Evolutionary conservation across 345 rosid genomes (phyloP), one percentile per base, ranked within the genome.

Genomic region (Crucihimalaya himalaica): DNA sequence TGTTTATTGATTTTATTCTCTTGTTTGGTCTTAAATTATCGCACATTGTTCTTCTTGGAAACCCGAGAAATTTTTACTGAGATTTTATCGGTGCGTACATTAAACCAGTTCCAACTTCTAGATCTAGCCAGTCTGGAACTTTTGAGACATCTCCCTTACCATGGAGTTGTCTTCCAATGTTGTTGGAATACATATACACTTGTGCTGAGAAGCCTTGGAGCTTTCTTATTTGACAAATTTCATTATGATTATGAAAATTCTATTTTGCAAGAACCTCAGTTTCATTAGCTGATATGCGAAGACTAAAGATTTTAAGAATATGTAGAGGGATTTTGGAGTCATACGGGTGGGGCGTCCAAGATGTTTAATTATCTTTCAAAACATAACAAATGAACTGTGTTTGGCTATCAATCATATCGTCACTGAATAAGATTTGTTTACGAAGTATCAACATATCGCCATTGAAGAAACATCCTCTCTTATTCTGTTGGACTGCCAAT

Each of bases 11-110:
- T n/a, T n/a, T n/a, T n/a, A n/a, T n/a, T n/a, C 3, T 43, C 6
- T 42, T 39, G 6, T 59, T 39, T n/a, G 16, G 46, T 47, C 51
- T 62, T 46, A 2, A 70, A 19, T 31, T 68, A 25, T 45, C 34
- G 82, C 83, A 76, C 75, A 34, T 71, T 53, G 81, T 76, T 80
- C 84, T 84, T 83, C 85, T 78, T 74, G 76, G 77, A 42, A 75
- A 72, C 80, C 53, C 7, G 27, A 74, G 47, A 25, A 8, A 46
- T 74, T 76, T 75, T 78, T 73, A 55, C 63, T 37, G 66, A 70
- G 88, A 83, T 81, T 82, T 81, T 81, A 83, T 79, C 53, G 59
- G 76, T 85, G 84, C 86, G 73, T 56, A 83, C 31, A 83, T 57
- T 65, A 37, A 43, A 66, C 68, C 31, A 37, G n/a, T 35, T 66